Percentiles rank a stretch among this genome's conserved stretches.
Evolutionary conservation across 1,284 basidiomycete genomes (phyloP).

Genomic region (Leccinum ponderosum): DNA sequence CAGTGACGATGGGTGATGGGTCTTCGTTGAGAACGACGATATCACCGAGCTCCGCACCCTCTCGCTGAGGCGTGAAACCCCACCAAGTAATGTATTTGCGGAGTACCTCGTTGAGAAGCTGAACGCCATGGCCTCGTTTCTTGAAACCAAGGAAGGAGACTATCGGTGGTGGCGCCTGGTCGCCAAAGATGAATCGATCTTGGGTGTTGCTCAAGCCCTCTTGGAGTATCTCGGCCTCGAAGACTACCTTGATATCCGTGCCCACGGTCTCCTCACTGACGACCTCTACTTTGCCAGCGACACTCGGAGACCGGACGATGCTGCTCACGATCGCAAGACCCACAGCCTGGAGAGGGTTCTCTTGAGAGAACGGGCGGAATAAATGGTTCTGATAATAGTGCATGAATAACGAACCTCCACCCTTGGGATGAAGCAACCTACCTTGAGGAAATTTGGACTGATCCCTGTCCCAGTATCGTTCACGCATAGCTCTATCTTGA

Average conservation of each 20-base stretch:
- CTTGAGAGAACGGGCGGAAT: slow-evolving; percentile 97
- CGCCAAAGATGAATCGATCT: slow-evolving; percentile 51
- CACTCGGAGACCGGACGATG: slow-evolving; percentile 83
- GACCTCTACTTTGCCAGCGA: slow-evolving; percentile 88
- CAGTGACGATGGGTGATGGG: slow-evolving; percentile 53
- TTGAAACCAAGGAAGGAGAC: slow-evolving; percentile 80
- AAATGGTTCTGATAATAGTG: slow-evolving; percentile 72
- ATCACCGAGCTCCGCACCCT: slow-evolving; percentile 56
- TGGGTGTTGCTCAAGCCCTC: slow-evolving; percentile 39
- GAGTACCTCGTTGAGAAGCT: slow-evolving; percentile 66
- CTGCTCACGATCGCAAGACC: slow-evolving; percentile 98
- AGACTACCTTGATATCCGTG: slow-evolving; percentile 91
- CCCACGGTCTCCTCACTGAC: slow-evolving; percentile 87
- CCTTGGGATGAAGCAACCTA: slow-evolving; percentile 25
- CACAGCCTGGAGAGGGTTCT: slow-evolving; percentile 88
- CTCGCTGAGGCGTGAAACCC: slow-evolving; percentile 62
- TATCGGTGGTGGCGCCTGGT: slow-evolving; percentile 47
- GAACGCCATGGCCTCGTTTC: slow-evolving; percentile 62
- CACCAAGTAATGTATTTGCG: slow-evolving; percentile 73
- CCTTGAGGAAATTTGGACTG: slow-evolving; percentile 85
- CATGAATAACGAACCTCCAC: slow-evolving; percentile 12
- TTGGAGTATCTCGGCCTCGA: slow-evolving; percentile 70
- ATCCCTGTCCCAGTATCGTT: slow-evolving; percentile 94
- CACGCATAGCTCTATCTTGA: slow-evolving; percentile 85
- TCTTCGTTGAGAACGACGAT: slow-evolving; percentile 88